A percentile compares a stretch with the other conserved stretches of the same genome.
Conservation (phyloP, 1,284 basidiomycete genomes). For the Xerocomus nothofagi region DNA sequence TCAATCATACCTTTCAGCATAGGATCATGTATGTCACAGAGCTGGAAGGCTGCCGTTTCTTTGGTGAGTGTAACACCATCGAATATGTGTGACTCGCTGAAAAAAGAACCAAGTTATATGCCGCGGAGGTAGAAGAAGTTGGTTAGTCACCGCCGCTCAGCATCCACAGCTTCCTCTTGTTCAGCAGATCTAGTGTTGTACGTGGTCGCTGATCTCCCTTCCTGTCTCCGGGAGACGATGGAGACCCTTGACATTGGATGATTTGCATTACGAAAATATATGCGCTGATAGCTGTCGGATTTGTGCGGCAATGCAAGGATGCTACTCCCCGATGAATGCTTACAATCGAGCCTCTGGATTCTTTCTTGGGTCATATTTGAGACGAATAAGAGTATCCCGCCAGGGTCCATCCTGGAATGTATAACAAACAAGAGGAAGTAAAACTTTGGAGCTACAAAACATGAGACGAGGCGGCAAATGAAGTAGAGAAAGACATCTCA, state of each 20-base stretch:
- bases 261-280: slow-evolving; percentile 82
- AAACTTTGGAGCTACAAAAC: slow-evolving; percentile 61
- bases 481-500: slow-evolving; percentile 34
- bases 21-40: slow-evolving; percentile 88
- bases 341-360: slow-evolving; percentile 75
- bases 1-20: slow-evolving; percentile 80
- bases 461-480: neutral
- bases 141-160: slow-evolving; percentile 40
- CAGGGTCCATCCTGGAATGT: slow-evolving; percentile 93
- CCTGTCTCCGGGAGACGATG: slow-evolving; percentile 65
- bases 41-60: slow-evolving; percentile 88
- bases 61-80: slow-evolving; percentile 80
- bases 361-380: slow-evolving; percentile 87
- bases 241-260: slow-evolving; percentile 75
- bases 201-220: slow-evolving; percentile 38
- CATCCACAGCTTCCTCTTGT: slow-evolving; percentile 43
- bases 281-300: slow-evolving; percentile 68
- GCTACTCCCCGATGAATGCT: slow-evolving; percentile 6
- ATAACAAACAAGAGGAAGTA: slow-evolving; percentile 75
- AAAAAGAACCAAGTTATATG: neutral
- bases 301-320: neutral
- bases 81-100: slow-evolving; percentile 78
- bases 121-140: neutral
- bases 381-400: slow-evolving; percentile 85
- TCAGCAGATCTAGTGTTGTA: slow-evolving; percentile 41